Conservation (phyloP, 257 asterid genomes). For the Gardenia jasminoides region DNA sequence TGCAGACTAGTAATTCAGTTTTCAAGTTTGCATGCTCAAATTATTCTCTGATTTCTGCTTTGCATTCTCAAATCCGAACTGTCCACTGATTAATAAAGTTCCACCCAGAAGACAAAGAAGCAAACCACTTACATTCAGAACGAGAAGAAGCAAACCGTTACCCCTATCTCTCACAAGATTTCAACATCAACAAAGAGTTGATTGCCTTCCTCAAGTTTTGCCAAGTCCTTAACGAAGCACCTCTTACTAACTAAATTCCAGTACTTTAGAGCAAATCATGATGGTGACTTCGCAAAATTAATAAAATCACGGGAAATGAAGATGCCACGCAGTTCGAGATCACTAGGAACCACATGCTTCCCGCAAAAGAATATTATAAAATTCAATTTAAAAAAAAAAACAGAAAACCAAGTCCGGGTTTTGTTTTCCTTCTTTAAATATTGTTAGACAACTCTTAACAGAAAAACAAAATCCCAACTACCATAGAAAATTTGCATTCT, state of each 20-base stretch:
- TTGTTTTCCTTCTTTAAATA: background rate
- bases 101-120: background rate
- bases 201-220: background rate
- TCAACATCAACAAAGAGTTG: background rate
- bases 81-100: background rate
- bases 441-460: background rate
- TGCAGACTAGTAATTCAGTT: background rate
- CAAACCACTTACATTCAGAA: background rate
- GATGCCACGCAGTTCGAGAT: background rate
- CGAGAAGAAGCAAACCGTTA: background rate
- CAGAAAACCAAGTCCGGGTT: background rate
- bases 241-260: background rate
- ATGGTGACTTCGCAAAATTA: background rate
- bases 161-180: background rate
- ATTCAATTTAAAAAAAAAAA: background rate
- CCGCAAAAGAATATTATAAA: background rate
- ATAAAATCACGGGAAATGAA: background rate
- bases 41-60: too few species aligned
- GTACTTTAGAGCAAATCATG: background rate
- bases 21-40: too few species aligned
- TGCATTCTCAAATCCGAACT: background rate
- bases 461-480: slow-evolving; percentile 7
- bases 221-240: background rate
- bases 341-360: slow-evolving; percentile 12
- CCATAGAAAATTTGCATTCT: background rate